Conservation (phyloP, 2,329 filamentous ascomycete genomes). For the Ilyonectria robusta region DNA sequence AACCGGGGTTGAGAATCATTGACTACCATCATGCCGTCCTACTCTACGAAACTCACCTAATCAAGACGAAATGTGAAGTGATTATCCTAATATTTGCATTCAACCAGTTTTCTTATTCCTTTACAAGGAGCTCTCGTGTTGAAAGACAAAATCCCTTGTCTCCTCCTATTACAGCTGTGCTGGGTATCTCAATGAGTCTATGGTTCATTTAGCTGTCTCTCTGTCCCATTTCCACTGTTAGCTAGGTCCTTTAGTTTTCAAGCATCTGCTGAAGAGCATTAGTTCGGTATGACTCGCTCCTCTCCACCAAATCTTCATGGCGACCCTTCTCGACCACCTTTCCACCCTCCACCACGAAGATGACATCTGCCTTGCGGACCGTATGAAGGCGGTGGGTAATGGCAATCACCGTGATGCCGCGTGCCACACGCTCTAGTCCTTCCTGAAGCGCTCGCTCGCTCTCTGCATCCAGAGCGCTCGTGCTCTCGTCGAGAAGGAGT, state of each 20-base stretch:
- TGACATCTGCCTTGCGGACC: slow-evolving; percentile 69
- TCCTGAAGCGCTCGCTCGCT: slow-evolving; percentile 77
- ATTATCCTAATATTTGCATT: no score
- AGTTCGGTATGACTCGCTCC: slow-evolving; percentile 66
- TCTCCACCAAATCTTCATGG: slow-evolving; percentile 68
- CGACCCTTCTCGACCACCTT: slow-evolving; percentile 65
- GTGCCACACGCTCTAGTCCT: slow-evolving; percentile 71
- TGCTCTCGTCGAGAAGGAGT: slow-evolving; percentile 86
- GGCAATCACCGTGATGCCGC: slow-evolving; percentile 69
- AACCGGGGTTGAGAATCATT: no score
- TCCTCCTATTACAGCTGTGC: background rate
- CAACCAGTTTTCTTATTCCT: no score
- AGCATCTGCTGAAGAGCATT: slow-evolving; percentile 68
- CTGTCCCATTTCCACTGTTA: background rate
- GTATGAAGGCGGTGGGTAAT: slow-evolving; percentile 72
- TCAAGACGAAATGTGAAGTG: no score
- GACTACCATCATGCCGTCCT: no score
- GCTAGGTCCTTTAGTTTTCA: slow-evolving; percentile 21
- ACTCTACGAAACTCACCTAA: no score
- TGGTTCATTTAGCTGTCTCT: background rate
- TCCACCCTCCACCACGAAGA: slow-evolving; percentile 70
- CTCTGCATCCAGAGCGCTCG: slow-evolving; percentile 81
- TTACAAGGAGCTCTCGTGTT: no score
- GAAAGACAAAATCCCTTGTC: no score
- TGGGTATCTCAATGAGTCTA: background rate